Percentiles rank a stretch among this genome's conserved stretches.
Evolutionary conservation across 805 yeast genomes (phyloP).

Genomic region (Grigorovia jiainica): DNA sequence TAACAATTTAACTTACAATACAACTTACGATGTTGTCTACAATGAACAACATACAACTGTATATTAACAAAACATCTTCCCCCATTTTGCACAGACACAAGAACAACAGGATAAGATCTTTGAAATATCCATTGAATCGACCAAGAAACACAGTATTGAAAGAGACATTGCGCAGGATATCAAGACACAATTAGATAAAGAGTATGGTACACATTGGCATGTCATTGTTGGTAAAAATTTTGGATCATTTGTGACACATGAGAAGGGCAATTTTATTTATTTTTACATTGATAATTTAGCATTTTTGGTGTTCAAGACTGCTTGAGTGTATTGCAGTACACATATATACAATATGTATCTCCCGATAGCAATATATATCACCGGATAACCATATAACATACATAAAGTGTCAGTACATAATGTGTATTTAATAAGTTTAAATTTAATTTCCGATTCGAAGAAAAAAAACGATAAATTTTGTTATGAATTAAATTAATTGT

Average conservation of each 20-base stretch:
- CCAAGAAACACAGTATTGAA: slow-evolving; percentile 18
- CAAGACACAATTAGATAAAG: slow-evolving; percentile 55
- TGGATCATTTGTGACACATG: slow-evolving; percentile 74
- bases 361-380: neutral
- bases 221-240: slow-evolving; percentile 72
- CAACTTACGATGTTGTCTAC: too few relatives aligned
- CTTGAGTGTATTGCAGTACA: slow-evolving; percentile 24
- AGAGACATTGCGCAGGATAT: slow-evolving; percentile 53
- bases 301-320: slow-evolving; percentile 59
- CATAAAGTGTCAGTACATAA: too few relatives aligned
- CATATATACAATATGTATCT: neutral
- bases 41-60: too few relatives aligned
- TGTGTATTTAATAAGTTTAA: too few relatives aligned
- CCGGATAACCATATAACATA: too few relatives aligned
- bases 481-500: too few relatives aligned
- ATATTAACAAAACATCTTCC: too few relatives aligned
- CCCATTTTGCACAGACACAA: slow-evolving; percentile 12
- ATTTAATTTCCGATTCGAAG: too few relatives aligned
- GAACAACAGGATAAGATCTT: slow-evolving; percentile 1
- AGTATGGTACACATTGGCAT: slow-evolving; percentile 70
- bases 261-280: slow-evolving; percentile 61
- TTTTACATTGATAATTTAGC: slow-evolving; percentile 65
- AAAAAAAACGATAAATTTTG: too few relatives aligned
- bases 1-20: too few relatives aligned
- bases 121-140: slow-evolving; percentile 10